These are phyloP conservation scores for Sugiyamaella marilandica DNA, from an alignment of 805 yeast genomes.

Conservation along the genomic window DNA sequence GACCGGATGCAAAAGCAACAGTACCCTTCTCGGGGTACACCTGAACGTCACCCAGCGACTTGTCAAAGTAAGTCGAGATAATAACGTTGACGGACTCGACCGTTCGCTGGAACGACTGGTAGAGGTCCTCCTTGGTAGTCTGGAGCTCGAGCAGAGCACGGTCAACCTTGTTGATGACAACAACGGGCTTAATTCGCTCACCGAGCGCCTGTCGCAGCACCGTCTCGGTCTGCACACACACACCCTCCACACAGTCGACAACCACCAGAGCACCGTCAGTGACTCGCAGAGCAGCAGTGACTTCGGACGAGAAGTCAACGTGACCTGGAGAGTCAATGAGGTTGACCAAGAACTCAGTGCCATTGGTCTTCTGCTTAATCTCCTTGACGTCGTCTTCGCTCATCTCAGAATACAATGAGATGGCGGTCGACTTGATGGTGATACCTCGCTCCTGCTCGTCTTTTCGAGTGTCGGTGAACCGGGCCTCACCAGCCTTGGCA, in stretches of 20 bases:
- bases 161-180: slow-evolving; percentile 97
- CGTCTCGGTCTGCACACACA: slow-evolving; percentile 99
- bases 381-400: slow-evolving; percentile 76
- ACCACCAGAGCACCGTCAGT: slow-evolving; percentile 99
- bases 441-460: slow-evolving; percentile 99
- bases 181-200: slow-evolving; percentile 99
- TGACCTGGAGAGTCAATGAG: slow-evolving; percentile 99
- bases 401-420: slow-evolving; percentile 89
- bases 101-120: slow-evolving; percentile 97
- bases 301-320: slow-evolving; percentile 99
- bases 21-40: slow-evolving; percentile 99
- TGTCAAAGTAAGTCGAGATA: slow-evolving; percentile 91
- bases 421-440: slow-evolving; percentile 98
- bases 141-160: slow-evolving; percentile 99
- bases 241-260: slow-evolving; percentile 99
- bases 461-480: slow-evolving; percentile 99
- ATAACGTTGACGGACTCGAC: slow-evolving; percentile 99
- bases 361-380: slow-evolving; percentile 86
- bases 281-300: slow-evolving; percentile 99
- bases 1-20: slow-evolving; percentile 99
- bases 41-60: slow-evolving; percentile 89
- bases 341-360: slow-evolving; percentile 94
- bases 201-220: slow-evolving; percentile 98
- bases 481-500: slow-evolving; percentile 99
- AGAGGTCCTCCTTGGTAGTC: slow-evolving; percentile 97